Conservation (phyloP, 202 grass and related monocot genomes). For the Schoenoplectus triqueter region DNA sequence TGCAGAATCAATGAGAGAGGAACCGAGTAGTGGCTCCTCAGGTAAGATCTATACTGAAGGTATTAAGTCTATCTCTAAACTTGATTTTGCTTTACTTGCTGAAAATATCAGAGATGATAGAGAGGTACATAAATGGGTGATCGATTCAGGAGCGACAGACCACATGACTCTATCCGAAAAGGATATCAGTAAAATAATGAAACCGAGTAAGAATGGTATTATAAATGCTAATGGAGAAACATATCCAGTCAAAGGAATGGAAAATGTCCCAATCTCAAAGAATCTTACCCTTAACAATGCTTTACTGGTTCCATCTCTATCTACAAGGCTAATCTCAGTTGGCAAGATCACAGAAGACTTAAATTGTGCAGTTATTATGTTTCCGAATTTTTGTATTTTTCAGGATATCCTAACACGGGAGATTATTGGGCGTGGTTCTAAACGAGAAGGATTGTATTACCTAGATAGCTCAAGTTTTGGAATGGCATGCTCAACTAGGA, state of each 20-base stretch:
- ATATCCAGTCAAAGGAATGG: not conserved
- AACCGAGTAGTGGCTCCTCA: no score
- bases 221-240: not conserved
- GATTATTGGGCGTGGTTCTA: not conserved
- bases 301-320: not conserved
- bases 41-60: no score
- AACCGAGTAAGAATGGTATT: not conserved
- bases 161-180: not conserved
- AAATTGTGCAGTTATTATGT: not conserved
- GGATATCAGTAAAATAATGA: not conserved
- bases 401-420: constrained; percentile 1
- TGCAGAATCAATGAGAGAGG: no score
- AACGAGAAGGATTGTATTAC: constrained; percentile 10
- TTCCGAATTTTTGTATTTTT: not conserved
- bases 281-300: not conserved
- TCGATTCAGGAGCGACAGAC: not conserved
- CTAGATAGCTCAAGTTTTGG: not conserved
- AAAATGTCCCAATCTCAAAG: not conserved
- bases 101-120: not conserved
- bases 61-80: not conserved
- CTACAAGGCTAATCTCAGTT: not conserved
- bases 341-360: not conserved
- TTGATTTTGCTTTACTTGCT: not conserved
- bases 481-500: not conserved
- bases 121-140: not conserved